Conservation (phyloP, 176 grass and related monocot species). For the Bromus sterilis region DNA sequence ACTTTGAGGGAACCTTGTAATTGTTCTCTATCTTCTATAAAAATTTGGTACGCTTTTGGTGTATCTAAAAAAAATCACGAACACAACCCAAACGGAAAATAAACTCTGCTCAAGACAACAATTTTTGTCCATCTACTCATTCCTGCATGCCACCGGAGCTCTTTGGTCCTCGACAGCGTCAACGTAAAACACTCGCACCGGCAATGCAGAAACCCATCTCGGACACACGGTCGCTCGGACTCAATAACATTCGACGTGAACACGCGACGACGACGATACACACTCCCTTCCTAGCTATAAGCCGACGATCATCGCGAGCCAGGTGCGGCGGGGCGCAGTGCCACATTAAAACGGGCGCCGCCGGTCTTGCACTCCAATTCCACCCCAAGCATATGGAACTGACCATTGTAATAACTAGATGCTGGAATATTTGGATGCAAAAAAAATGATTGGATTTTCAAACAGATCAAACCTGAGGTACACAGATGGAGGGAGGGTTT, state of each 20-base stretch:
- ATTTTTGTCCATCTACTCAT: neutral
- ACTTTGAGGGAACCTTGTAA: no score
- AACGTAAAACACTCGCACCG: neutral
- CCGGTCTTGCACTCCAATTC: no score
- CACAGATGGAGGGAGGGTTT: no score
- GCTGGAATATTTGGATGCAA: no score
- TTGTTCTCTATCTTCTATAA: no score
- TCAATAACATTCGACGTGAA: neutral
- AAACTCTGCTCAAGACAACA: neutral
- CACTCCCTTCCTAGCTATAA: neutral
- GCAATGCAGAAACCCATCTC: neutral
- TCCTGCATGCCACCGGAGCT: neutral
- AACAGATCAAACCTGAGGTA: no score
- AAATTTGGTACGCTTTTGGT: no score
- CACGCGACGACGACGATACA: neutral
- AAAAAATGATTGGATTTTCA: no score
- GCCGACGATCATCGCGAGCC: neutral
- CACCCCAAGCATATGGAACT: no score
- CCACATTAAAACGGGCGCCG: slow-evolving; percentile 9
- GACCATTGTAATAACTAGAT: no score
- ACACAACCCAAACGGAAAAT: neutral
- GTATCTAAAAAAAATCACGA: no score
- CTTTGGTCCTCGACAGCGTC: no score
- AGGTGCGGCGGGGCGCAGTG: neutral
- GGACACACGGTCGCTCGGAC: neutral